Percentiles rank a stretch among this genome's conserved stretches.
Conservation (phyloP, 176 grass and related monocot species). For the Puya raimondii region DNA sequence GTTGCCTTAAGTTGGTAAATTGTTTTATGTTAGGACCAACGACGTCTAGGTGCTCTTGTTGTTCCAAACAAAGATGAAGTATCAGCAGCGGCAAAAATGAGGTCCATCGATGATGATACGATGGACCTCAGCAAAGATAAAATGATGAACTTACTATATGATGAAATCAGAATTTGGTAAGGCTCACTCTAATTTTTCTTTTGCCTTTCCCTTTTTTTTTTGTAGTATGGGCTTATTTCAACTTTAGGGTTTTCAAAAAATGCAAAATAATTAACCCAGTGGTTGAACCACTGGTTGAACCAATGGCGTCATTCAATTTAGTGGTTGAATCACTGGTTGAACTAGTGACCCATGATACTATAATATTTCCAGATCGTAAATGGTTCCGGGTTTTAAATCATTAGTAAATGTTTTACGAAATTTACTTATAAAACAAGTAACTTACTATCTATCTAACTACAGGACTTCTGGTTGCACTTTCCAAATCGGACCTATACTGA, state of each 20-base stretch:
- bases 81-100: slow-evolving; percentile 33
- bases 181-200: slow-evolving; percentile 2
- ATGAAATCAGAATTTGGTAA: slow-evolving; percentile 71
- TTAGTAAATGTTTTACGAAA: no score
- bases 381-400: no score
- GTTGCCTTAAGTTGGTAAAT: not conserved
- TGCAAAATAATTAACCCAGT: not conserved
- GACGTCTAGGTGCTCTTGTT: slow-evolving; percentile 69
- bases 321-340: no score
- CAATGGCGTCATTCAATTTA: no score
- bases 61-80: slow-evolving; percentile 86
- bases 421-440: not conserved
- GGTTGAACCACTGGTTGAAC: no score
- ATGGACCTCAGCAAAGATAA: slow-evolving; percentile 31
- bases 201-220: not conserved
- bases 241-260: not conserved
- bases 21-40: slow-evolving; percentile 29
- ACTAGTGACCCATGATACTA: no score
- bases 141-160: slow-evolving; percentile 49
- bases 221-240: not conserved
- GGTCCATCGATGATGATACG: slow-evolving; percentile 29
- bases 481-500: slow-evolving; percentile 62
- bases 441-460: slow-evolving; percentile 20
- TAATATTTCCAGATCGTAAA: no score
- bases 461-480: slow-evolving; percentile 57